Evolutionary conservation across 176 grass and related monocot genomes (phyloP).

Genomic region (Panicum miliaceum): DNA sequence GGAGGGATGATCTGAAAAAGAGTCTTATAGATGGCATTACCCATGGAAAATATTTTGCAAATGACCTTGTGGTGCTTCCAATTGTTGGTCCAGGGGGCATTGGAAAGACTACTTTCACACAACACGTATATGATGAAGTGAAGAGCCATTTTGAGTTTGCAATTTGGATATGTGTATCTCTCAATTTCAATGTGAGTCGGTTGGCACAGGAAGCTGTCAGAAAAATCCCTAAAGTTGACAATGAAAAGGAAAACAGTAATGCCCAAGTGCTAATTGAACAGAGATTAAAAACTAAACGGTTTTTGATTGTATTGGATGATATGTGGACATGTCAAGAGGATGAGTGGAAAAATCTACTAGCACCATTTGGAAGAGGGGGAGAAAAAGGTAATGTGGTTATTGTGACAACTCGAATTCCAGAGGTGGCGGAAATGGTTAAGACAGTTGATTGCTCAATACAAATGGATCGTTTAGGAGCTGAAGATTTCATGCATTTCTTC

Average conservation of each 20-base stretch:
- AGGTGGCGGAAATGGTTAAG: background rate
- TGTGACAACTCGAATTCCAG: conserved; percentile 18
- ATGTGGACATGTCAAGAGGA: background rate
- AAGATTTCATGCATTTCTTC: conserved; percentile 14
- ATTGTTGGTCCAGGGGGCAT: conserved; percentile 52
- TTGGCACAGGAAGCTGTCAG: background rate
- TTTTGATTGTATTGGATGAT: conserved; percentile 50
- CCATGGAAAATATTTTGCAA: background rate
- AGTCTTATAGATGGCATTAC: background rate
- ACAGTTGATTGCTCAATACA: background rate
- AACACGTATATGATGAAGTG: conserved; percentile 30
- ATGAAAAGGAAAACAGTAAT: background rate
- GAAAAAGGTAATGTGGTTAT: conserved; percentile 25
- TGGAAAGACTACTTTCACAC: conserved; percentile 55
- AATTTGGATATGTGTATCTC: conserved; percentile 48
- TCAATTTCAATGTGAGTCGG: background rate
- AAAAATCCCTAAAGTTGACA: rapidly evolving
- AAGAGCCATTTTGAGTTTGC: background rate
- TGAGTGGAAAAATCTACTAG: conserved; percentile 15
- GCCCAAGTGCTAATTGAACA: background rate
- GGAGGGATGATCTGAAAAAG: background rate
- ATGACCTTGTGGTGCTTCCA: conserved; percentile 22
- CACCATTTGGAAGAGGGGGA: background rate
- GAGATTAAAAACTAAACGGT: background rate
- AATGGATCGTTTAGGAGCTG: background rate